These are phyloP conservation scores for Lobulomyces angularis DNA, from an alignment of 192 early-diverging fungal species.

Conservation along the genomic window DNA sequence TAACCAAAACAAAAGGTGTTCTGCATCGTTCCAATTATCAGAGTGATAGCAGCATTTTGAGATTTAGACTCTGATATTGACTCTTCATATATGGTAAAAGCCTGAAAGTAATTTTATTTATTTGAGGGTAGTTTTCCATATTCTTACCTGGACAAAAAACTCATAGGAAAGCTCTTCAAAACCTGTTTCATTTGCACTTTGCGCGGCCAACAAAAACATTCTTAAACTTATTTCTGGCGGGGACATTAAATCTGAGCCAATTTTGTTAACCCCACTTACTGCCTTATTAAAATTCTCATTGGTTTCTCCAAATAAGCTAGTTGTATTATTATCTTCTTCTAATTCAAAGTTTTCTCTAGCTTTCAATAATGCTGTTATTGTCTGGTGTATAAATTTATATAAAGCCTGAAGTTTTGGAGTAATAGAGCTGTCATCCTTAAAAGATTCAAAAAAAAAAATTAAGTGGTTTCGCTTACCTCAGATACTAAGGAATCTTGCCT, in stretches of 20 bases:
- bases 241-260: too few species aligned
- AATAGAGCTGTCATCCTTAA: constrained; percentile 13
- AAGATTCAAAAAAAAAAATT: constrained; percentile 1
- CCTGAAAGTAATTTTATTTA: constrained; percentile 20
- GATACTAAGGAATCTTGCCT: neutral
- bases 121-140: neutral
- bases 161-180: constrained; percentile 95
- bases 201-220: constrained; percentile 75
- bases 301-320: too few species aligned
- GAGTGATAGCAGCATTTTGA: constrained; percentile 79
- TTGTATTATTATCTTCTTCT: constrained; percentile 12
- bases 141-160: constrained; percentile 71
- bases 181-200: constrained; percentile 70
- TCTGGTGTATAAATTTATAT: constrained; percentile 81
- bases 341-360: constrained; percentile 30
- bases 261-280: too few species aligned
- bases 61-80: constrained; percentile 82
- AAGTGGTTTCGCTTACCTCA: neutral
- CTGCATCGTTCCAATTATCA: constrained; percentile 77
- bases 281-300: too few species aligned
- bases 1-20: constrained; percentile 66
- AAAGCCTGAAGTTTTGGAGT: constrained; percentile 46
- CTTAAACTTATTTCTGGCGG: constrained; percentile 55
- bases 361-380: constrained; percentile 56
- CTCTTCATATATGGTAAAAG: constrained; percentile 95